phyloP scores from a whole-genome alignment of 371 early-diverging fungal genomes.

The Mucor irregularis region DNA sequence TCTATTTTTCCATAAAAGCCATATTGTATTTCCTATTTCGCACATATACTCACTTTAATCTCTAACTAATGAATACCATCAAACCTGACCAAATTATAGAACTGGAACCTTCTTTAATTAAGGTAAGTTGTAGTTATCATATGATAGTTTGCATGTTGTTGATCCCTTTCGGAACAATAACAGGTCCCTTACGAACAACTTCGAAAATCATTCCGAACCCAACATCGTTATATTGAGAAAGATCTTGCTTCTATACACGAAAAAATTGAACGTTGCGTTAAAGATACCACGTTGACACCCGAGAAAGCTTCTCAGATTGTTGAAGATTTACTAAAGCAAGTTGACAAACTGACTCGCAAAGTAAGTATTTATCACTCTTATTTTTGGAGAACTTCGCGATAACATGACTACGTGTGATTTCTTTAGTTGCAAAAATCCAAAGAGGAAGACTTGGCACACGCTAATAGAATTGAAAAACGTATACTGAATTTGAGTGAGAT shows the following conservation, averaged over 20 bases:
- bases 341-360: slow-evolving; percentile 75
- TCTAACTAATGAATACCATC: slow-evolving; percentile 80
- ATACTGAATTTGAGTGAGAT: slow-evolving; percentile 77
- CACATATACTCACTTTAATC: no score
- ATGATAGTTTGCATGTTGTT: not conserved
- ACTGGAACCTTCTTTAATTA: slow-evolving; percentile 87
- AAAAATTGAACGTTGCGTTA: slow-evolving; percentile 44
- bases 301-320: slow-evolving; percentile 57
- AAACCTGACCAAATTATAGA: slow-evolving; percentile 78
- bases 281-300: slow-evolving; percentile 29
- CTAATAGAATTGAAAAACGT: slow-evolving; percentile 69
- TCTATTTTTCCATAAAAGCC: not conserved
- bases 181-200: slow-evolving; percentile 93
- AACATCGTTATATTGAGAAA: slow-evolving; percentile 83
- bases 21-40: no score
- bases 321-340: slow-evolving; percentile 63
- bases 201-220: slow-evolving; percentile 73
- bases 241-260: slow-evolving; percentile 60
- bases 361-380: slow-evolving; percentile 30
- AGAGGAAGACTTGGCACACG: slow-evolving; percentile 70
- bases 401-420: not conserved
- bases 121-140: slow-evolving; percentile 57
- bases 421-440: slow-evolving; percentile 73
- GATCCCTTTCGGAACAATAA: not conserved
- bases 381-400: not conserved